Evolutionary conservation across 2,329 filamentous ascomycete genomes (phyloP).

Genomic region (Colletotrichum sp.): DNA sequence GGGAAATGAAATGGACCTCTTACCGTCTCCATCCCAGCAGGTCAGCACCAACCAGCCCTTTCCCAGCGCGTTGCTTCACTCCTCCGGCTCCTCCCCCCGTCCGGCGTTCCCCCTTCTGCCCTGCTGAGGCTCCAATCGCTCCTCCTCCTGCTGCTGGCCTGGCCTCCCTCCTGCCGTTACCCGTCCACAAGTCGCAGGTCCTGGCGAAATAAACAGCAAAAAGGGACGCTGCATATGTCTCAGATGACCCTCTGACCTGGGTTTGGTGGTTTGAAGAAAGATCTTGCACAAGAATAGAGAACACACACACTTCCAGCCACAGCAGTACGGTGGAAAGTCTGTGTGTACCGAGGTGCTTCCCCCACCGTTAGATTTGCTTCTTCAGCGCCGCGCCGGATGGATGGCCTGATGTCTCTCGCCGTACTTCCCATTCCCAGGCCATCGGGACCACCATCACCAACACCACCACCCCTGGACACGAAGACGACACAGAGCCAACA

Average conservation of each 20-base stretch:
- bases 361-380: background rate
- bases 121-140: background rate
- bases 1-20: background rate
- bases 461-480: background rate
- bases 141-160: background rate
- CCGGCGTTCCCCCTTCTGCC: background rate
- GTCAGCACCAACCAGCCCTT: background rate
- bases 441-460: background rate
- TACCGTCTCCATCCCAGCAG: background rate
- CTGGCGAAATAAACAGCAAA: background rate
- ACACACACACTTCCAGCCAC: background rate
- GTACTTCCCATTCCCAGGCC: background rate
- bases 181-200: background rate
- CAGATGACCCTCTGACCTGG: background rate
- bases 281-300: background rate
- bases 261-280: background rate
- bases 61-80: background rate
- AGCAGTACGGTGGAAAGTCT: background rate
- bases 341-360: background rate
- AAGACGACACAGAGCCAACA: background rate
- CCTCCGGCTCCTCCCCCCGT: background rate
- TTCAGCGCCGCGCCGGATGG: background rate
- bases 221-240: background rate
- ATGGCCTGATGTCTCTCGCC: slow-evolving; percentile 5
- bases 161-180: background rate